phyloP scores from a whole-genome alignment of 2,329 filamentous ascomycete genomes.

The Periconia sp. region DNA sequence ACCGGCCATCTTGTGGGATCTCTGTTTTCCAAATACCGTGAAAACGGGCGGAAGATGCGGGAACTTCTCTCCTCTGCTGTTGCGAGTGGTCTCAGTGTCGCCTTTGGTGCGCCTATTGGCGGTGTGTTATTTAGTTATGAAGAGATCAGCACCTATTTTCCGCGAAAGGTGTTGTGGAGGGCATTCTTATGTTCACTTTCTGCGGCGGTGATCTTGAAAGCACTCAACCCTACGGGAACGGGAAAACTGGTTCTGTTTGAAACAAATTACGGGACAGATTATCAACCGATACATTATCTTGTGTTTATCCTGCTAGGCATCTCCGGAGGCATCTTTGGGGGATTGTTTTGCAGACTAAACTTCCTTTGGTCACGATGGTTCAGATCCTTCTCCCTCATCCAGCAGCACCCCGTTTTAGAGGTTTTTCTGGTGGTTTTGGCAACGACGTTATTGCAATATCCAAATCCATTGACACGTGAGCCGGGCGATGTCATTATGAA shows the following conservation, averaged over 20 bases:
- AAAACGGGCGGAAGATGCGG: constrained; percentile 60
- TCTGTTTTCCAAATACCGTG: constrained; percentile 58
- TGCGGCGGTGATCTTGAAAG: constrained; percentile 58
- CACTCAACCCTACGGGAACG: constrained; percentile 61
- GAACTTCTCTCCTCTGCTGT: constrained; percentile 62
- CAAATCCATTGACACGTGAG: constrained; percentile 57
- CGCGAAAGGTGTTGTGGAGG: constrained; percentile 60
- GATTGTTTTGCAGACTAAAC: constrained; percentile 61
- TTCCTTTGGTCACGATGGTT: constrained; percentile 60
- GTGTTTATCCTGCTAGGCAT: constrained; percentile 60
- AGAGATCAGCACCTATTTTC: constrained; percentile 64
- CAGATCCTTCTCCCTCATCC: constrained; percentile 55
- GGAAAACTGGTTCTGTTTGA: constrained; percentile 64
- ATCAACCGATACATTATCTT: constrained; percentile 57
- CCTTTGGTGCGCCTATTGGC: constrained; percentile 64
- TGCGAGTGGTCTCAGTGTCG: constrained; percentile 60
- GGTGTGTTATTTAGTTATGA: constrained; percentile 62
- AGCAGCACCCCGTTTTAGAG: constrained; percentile 58
- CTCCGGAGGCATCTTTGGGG: constrained; percentile 61
- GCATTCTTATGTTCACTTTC: constrained; percentile 61
- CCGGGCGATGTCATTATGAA: constrained; percentile 60
- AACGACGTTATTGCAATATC: constrained; percentile 59
- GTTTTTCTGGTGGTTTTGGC: constrained; percentile 56
- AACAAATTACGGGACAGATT: constrained; percentile 60
- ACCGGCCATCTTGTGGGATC: constrained; percentile 57